Conservation (phyloP, 305 asterid genomes). For the Coffea humblotiana region DNA sequence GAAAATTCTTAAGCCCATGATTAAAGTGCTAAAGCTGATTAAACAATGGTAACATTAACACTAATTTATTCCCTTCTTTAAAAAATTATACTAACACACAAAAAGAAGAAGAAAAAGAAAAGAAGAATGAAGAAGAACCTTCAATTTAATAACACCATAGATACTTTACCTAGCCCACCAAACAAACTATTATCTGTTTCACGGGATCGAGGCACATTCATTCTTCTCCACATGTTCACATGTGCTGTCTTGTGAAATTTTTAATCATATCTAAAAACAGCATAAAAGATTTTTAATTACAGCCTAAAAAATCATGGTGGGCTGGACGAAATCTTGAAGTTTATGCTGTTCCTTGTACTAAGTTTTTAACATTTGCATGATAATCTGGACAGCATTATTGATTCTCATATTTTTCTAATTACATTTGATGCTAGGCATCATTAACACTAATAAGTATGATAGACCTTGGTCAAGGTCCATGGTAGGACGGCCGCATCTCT, state of each 20-base stretch:
- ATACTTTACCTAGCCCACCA: neutral
- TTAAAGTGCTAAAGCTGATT: conserved; percentile 1
- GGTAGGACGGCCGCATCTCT: neutral
- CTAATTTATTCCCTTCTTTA: neutral
- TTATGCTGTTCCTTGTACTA: too few species aligned
- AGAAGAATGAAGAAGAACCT: neutral
- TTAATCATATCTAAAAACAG: neutral
- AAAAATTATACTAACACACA: neutral
- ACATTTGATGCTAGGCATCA: neutral
- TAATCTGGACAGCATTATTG: neutral
- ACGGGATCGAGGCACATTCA: neutral
- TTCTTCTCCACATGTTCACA: neutral
- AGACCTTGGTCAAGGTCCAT: neutral
- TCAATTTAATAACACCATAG: neutral
- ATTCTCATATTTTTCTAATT: neutral
- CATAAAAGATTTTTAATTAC: neutral
- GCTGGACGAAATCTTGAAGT: neutral
- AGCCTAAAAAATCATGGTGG: neutral
- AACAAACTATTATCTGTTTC: neutral
- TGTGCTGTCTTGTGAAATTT: neutral
- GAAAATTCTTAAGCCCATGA: neutral
- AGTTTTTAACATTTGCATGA: too few species aligned
- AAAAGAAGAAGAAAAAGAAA: neutral
- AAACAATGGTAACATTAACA: neutral
- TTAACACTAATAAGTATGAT: neutral